Base-by-base conservation (phyloP, 2,329 filamentous ascomycete species). In the Dryadomyces quercus-mongolicae region DNA sequence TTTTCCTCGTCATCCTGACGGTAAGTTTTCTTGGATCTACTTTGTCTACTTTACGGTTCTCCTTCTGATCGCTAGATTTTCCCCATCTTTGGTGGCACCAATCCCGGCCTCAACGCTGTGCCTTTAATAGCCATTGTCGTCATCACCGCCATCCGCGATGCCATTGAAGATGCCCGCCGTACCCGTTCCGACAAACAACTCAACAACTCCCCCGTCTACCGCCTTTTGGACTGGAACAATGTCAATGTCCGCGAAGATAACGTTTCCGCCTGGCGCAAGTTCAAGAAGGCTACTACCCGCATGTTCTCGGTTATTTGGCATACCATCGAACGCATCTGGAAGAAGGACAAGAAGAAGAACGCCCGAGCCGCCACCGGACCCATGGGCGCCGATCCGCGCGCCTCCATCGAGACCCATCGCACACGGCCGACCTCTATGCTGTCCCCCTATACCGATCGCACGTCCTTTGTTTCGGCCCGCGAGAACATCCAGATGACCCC, bases 401-500 rank as follows among this genome's bases (percentile, higher is more conserved):
- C 74, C n/a, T 93, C 88, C 1, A 74, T 81, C 57, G 80, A 86
- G 57, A 84, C 82, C 0, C 75, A 78, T 55, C 71, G 66, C 2
- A 74, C 76, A 21, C 75, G 75, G 47, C 76, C 80, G 49, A 72
- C 71, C 52, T 72, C 83, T 2, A 71, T 78, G 51, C 69, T 76
- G 43, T 78, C 80, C 3, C 74, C 76, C 42, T 71, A 73, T 55
- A 70, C 68, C 40, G 65, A 63, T 49, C 67, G 74, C 25, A 68
- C 73, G 2, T 81, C 78, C 0, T 77, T 74, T 57, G 63, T 70
- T 20, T 82, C 81, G 1, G 74, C 75, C 20, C 73, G 74, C 42
- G 82, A 87, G 56, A 87, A 86, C 25, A 95, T 98, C 53, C 90
- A 92, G 64, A 95, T 98, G 91, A 97, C 91, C 0, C 91, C 92